Percentiles rank a stretch among this genome's conserved stretches.
Conservation (phyloP, 2,329 filamentous ascomycete genomes). For the Phaeoacremonium minimum region DNA sequence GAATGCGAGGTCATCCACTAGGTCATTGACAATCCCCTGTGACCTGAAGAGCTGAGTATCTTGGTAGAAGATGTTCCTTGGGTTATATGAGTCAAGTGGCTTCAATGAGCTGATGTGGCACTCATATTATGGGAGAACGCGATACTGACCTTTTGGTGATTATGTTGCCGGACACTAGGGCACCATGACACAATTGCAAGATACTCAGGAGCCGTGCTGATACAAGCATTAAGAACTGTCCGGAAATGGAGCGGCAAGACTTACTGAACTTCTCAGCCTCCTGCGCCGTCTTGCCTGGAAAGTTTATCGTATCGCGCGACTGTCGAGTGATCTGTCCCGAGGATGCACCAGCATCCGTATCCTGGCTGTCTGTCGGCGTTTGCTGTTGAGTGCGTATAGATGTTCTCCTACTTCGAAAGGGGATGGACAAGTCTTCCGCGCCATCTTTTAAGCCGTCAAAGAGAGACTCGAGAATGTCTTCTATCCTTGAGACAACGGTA, state of each 20-base stretch:
- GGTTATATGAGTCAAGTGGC: neutral
- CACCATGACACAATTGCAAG: constrained; percentile 55
- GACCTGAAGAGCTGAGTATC: constrained; percentile 67
- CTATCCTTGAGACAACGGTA: constrained; percentile 45
- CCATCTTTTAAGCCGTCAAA: constrained; percentile 39
- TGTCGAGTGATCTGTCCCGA: constrained; percentile 3
- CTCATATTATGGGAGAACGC: neutral
- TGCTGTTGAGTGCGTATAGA: constrained; percentile 6
- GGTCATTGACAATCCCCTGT: constrained; percentile 64
- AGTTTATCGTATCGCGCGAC: constrained; percentile 20
- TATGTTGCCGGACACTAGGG: constrained; percentile 47
- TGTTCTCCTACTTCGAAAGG: constrained; percentile 29
- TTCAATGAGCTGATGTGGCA: neutral
- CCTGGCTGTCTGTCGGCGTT: neutral
- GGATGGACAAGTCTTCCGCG: constrained; percentile 40
- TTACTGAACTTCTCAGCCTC: constrained; percentile 51
- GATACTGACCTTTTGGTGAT: constrained; percentile 56
- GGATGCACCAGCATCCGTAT: too few species aligned
- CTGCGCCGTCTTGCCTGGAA: constrained; percentile 41
- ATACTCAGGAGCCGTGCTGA: constrained; percentile 51
- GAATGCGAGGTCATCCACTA: constrained; percentile 70
- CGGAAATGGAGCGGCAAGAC: constrained; percentile 2
- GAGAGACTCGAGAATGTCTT: constrained; percentile 48
- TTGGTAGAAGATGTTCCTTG: constrained; percentile 78
- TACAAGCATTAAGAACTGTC: too few species aligned